Conservation (phyloP, 1,284 basidiomycete genomes). For the Apiotrichum gracile region DNA sequence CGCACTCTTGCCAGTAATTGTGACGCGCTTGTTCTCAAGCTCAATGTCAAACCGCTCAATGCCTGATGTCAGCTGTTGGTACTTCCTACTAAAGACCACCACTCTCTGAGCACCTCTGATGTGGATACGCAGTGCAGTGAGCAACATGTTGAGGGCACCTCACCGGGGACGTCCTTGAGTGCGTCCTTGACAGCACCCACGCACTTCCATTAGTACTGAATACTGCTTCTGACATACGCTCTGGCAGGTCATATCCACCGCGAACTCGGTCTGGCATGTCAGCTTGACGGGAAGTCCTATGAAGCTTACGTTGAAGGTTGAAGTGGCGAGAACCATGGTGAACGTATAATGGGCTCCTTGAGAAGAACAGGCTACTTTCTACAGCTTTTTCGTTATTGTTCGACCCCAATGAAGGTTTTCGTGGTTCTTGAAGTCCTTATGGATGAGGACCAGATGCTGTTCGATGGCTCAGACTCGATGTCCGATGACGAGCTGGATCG, state of each 20-base stretch:
- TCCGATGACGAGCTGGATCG: too few relatives aligned
- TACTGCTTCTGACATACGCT: conserved; percentile 24
- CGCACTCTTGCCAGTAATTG: conserved; percentile 44
- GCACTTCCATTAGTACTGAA: conserved; percentile 27
- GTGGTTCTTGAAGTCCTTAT: neutral
- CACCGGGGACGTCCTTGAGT: conserved; percentile 33
- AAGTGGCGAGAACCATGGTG: conserved; percentile 30
- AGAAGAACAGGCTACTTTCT: neutral
- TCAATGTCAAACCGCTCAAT: conserved; percentile 47
- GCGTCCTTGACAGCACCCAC: conserved; percentile 40
- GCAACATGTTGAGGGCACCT: neutral
- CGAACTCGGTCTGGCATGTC: conserved; percentile 44
- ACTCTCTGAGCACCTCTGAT: neutral
- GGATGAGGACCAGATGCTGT: neutral
- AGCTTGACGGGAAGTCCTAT: neutral
- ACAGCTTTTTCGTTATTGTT: too few relatives aligned
- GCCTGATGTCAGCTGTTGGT: conserved; percentile 17
- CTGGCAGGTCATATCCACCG: conserved; percentile 49
- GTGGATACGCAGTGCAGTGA: neutral
- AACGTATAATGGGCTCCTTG: neutral
- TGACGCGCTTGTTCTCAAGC: conserved; percentile 44
- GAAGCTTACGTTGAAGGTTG: conserved; percentile 31
- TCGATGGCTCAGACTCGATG: neutral
- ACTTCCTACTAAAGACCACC: neutral
- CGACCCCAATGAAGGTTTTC: too few relatives aligned